Conservation (phyloP, 805 yeast species). For the Yarrowia sp. region DNA sequence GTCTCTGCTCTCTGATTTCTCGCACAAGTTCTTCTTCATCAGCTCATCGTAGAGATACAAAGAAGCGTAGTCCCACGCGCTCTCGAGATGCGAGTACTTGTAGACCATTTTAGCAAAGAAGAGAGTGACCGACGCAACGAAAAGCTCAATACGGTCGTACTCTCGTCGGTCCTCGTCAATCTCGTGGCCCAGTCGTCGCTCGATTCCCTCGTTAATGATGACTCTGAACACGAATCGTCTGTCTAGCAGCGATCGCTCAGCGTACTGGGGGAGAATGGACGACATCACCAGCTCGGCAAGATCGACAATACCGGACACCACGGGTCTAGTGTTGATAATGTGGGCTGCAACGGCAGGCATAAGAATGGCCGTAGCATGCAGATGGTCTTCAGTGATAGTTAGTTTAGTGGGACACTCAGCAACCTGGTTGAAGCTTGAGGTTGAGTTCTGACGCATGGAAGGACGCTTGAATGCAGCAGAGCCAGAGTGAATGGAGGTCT, state of each 20-base stretch:
- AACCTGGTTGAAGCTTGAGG: slow-evolving; percentile 16
- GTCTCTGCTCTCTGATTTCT: background rate
- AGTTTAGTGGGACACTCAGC: slow-evolving; percentile 21
- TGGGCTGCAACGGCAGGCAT: background rate
- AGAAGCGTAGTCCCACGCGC: slow-evolving; percentile 33
- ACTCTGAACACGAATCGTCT: slow-evolving; percentile 24
- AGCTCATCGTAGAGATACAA: slow-evolving; percentile 30
- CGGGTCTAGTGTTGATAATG: slow-evolving; percentile 14
- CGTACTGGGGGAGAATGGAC: slow-evolving; percentile 17
- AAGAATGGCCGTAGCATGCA: slow-evolving; percentile 5
- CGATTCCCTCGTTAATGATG: slow-evolving; percentile 7
- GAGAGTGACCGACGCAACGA: slow-evolving; percentile 4
- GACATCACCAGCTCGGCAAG: slow-evolving; percentile 17
- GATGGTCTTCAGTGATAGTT: slow-evolving; percentile 16
- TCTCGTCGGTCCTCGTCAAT: slow-evolving; percentile 12
- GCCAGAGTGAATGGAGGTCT: slow-evolving; percentile 1
- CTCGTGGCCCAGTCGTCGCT: slow-evolving; percentile 8
- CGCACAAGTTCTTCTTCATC: background rate
- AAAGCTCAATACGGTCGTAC: slow-evolving; percentile 5
- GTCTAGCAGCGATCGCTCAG: slow-evolving; percentile 17
- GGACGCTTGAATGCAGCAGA: slow-evolving; percentile 35
- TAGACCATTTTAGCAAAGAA: slow-evolving; percentile 29
- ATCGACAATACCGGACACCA: slow-evolving; percentile 6
- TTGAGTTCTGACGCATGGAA: slow-evolving; percentile 20
- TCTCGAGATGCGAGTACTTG: slow-evolving; percentile 29